Conservation (phyloP, 192 early-diverging fungal species). For the Spinellus fusiger region DNA sequence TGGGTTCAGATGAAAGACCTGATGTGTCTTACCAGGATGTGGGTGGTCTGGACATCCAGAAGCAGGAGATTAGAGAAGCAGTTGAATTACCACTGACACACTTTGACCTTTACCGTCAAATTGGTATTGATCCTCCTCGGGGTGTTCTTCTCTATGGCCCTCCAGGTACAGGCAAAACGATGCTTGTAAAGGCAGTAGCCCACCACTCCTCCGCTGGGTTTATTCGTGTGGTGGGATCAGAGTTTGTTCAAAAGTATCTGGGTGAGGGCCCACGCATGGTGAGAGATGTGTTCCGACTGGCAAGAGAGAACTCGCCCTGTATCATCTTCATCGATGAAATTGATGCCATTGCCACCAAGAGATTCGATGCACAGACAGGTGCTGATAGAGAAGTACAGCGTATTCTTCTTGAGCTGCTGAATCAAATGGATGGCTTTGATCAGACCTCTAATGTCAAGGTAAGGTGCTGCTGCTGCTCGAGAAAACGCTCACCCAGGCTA, state of each 20-base stretch:
- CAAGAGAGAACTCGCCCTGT: slow-evolving; percentile 93
- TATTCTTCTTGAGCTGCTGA: slow-evolving; percentile 93
- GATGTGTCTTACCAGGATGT: slow-evolving; percentile 79
- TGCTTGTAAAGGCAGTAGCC: slow-evolving; percentile 98
- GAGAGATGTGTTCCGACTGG: slow-evolving; percentile 93
- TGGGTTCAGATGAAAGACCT: slow-evolving; percentile 73
- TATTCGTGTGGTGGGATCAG: slow-evolving; percentile 94
- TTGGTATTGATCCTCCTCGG: slow-evolving; percentile 97
- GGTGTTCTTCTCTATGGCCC: slow-evolving; percentile 99
- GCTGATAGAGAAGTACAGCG: slow-evolving; percentile 99
- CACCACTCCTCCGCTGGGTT: slow-evolving; percentile 97
- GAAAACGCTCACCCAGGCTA: not conserved
- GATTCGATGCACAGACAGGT: slow-evolving; percentile 97
- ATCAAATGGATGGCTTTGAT: slow-evolving; percentile 99
- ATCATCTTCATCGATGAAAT: slow-evolving; percentile 99
- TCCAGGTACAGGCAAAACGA: slow-evolving; percentile 97
- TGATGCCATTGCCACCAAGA: slow-evolving; percentile 97
- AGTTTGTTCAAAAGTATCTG: slow-evolving; percentile 99
- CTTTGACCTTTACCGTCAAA: slow-evolving; percentile 96
- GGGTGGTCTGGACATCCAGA: slow-evolving; percentile 87
- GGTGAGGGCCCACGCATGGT: slow-evolving; percentile 98
- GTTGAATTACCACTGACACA: slow-evolving; percentile 97
- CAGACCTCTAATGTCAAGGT: slow-evolving; percentile 96
- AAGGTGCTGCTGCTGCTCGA: not conserved
- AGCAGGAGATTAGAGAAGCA: slow-evolving; percentile 91